A percentile compares a stretch with the other conserved stretches of the same genome.
Conservation (phyloP, 768 basidiomycete species). For the Mycena indigotica region DNA sequence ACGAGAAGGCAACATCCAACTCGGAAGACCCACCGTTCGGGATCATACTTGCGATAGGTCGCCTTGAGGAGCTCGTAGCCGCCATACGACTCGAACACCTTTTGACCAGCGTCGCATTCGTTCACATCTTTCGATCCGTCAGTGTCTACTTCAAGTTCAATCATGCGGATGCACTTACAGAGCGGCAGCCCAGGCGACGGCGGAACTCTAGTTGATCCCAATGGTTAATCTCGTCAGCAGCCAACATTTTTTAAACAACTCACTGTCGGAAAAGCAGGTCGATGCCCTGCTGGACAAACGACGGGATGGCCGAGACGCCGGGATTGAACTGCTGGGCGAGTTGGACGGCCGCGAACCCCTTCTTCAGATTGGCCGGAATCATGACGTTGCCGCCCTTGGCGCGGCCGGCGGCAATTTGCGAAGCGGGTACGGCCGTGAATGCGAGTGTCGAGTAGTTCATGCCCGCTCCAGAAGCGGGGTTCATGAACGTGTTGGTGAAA, state of each 20-base stretch:
- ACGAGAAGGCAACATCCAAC: neutral
- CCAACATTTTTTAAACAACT: neutral
- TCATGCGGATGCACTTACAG: slow-evolving; percentile 21
- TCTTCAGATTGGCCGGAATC: neutral
- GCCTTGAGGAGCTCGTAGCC: slow-evolving; percentile 35
- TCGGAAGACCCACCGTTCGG: slow-evolving; percentile 35
- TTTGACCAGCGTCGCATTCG: slow-evolving; percentile 42
- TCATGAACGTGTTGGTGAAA: neutral
- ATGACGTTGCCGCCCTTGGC: neutral
- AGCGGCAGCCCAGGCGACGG: slow-evolving; percentile 41
- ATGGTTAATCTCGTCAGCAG: neutral
- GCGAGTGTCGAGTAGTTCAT: neutral
- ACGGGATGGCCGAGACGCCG: neutral
- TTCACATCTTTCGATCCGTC: slow-evolving; percentile 30
- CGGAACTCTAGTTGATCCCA: slow-evolving; percentile 32
- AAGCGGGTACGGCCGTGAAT: neutral
- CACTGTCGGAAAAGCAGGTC: slow-evolving; percentile 29
- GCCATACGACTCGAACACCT: slow-evolving; percentile 43
- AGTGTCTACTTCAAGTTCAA: neutral
- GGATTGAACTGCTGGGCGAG: neutral
- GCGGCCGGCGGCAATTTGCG: neutral
- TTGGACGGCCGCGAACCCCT: neutral
- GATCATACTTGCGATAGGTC: slow-evolving; percentile 47
- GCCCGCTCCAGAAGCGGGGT: neutral
- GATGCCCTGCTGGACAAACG: neutral